Evolutionary conservation across 306 rosid species (phyloP).

Genomic region (Sesbania bispinosa): DNA sequence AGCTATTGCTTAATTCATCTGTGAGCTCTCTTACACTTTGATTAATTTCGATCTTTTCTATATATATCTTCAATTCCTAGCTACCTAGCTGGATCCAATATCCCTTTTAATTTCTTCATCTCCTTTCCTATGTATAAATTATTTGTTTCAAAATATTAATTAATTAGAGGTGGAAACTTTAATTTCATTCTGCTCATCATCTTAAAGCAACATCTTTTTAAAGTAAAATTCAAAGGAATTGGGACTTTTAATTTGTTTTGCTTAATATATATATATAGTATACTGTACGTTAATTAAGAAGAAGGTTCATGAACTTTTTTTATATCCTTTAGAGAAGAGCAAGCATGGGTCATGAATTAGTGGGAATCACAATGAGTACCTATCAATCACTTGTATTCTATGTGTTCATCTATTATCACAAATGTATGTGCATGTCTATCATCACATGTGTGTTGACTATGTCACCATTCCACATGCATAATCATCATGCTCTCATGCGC

Average conservation of each 20-base stretch:
- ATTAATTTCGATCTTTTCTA: not conserved
- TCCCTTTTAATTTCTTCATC: too few species aligned
- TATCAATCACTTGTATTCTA: conserved; percentile 32
- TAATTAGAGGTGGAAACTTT: too few species aligned
- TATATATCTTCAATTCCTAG: not conserved
- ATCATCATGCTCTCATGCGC: conserved; percentile 31
- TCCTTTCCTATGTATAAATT: too few species aligned
- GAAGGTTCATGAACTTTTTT: conserved; percentile 30
- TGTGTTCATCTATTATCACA: conserved; percentile 19
- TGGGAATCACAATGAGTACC: conserved; percentile 56
- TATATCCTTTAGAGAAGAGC: conserved; percentile 29
- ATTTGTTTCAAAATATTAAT: too few species aligned
- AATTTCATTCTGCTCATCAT: too few species aligned
- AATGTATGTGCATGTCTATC: conserved; percentile 23
- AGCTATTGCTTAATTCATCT: too few species aligned
- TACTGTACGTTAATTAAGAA: conserved; percentile 9
- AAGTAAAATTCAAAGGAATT: too few species aligned
- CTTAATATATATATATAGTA: not conserved
- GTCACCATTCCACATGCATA: conserved; percentile 29
- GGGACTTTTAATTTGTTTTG: too few species aligned
- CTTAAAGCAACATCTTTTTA: too few species aligned
- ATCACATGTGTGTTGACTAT: conserved; percentile 36
- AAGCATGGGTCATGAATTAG: conserved; percentile 38
- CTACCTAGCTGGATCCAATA: too few species aligned
- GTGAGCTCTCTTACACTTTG: conserved; percentile 40